These are phyloP conservation scores for Aspergillus jensenii DNA, from an alignment of 2,329 filamentous ascomycete genomes.

Conservation along the genomic window DNA sequence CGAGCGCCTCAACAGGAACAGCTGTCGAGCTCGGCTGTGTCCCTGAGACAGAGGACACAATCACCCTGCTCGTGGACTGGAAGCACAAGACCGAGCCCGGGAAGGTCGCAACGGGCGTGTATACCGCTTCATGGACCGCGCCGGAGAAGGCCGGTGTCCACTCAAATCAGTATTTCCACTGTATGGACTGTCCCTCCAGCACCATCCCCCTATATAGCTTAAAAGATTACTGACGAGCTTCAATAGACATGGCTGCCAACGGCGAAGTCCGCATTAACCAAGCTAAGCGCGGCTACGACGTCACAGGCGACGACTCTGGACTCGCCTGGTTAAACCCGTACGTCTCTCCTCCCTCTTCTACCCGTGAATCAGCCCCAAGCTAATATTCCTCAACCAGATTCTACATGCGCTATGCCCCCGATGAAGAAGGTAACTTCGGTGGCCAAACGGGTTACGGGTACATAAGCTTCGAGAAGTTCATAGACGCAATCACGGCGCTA, in stretches of 20 bases:
- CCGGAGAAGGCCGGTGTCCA: constrained; percentile 93
- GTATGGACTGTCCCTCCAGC: constrained; percentile 26
- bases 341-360: constrained; percentile 26
- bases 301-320: constrained; percentile 74
- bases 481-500: constrained; percentile 77
- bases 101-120: constrained; percentile 81
- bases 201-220: not conserved
- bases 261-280: constrained; percentile 90
- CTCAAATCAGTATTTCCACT: constrained; percentile 96
- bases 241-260: constrained; percentile 67
- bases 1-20: constrained; percentile 77
- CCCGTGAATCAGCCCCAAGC: not conserved
- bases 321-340: constrained; percentile 85
- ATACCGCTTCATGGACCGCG: constrained; percentile 93
- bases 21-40: constrained; percentile 77
- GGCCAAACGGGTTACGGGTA: constrained; percentile 93
- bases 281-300: constrained; percentile 90
- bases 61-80: constrained; percentile 88
- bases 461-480: constrained; percentile 92
- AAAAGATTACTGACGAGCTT: not conserved
- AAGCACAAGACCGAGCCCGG: constrained; percentile 66
- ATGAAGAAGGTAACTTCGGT: constrained; percentile 91
- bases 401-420: constrained; percentile 91
- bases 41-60: constrained; percentile 84
- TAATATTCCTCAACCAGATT: constrained; percentile 49